Conservation (phyloP, 2,329 filamentous ascomycete genomes). For the Apiospora phragmitis region DNA sequence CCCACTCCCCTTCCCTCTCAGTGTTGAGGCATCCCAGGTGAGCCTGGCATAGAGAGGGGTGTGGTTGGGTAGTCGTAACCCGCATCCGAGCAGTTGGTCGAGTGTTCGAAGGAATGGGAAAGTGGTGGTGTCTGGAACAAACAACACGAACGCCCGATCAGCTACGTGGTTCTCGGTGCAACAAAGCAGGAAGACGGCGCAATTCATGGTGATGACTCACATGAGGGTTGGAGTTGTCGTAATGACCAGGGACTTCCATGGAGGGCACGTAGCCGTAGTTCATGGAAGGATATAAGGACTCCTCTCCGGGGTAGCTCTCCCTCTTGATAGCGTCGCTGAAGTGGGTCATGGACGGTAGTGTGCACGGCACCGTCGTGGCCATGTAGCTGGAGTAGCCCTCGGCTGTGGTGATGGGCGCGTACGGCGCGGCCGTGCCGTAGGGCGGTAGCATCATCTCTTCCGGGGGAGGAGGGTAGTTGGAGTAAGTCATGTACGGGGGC, state of each 20-base stretch:
- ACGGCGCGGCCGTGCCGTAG: slow-evolving; percentile 55
- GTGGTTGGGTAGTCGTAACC: slow-evolving; percentile 68
- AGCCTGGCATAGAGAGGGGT: slow-evolving; percentile 71
- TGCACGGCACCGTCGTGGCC: slow-evolving; percentile 54
- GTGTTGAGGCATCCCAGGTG: slow-evolving; percentile 50
- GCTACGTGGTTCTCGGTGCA: slow-evolving; percentile 46
- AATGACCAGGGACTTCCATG: slow-evolving; percentile 64
- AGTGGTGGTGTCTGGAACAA: slow-evolving; percentile 71
- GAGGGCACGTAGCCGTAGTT: slow-evolving; percentile 65
- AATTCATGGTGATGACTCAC: slow-evolving; percentile 58
- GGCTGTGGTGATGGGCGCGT: slow-evolving; percentile 51
- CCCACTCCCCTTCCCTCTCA: neutral
- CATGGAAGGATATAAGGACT: slow-evolving; percentile 65
- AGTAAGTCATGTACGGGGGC: slow-evolving; percentile 69
- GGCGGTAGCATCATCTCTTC: slow-evolving; percentile 64
- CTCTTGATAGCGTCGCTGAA: slow-evolving; percentile 68
- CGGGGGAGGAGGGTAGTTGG: slow-evolving; percentile 61
- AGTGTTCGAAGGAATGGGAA: slow-evolving; percentile 72
- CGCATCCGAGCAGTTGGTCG: slow-evolving; percentile 61
- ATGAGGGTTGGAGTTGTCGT: slow-evolving; percentile 71
- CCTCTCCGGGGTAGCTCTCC: slow-evolving; percentile 55
- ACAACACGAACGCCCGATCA: slow-evolving; percentile 38
- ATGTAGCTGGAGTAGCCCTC: slow-evolving; percentile 60
- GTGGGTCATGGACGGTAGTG: slow-evolving; percentile 65
- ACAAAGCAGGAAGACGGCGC: slow-evolving; percentile 35